Conservation (phyloP, 257 asterid species). For the Solanum phureja region DNA sequence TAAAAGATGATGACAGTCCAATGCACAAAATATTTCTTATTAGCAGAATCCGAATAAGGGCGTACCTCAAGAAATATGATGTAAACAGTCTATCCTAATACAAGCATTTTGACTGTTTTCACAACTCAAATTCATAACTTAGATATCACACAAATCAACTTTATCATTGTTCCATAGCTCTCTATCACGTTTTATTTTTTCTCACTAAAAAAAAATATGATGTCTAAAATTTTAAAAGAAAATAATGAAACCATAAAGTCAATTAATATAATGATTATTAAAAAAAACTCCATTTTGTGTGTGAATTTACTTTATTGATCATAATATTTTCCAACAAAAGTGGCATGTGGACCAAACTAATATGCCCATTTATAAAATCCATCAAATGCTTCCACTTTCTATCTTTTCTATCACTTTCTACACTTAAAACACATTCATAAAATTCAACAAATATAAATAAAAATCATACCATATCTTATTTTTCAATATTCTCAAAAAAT, state of each 20-base stretch:
- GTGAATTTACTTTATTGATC: not conserved
- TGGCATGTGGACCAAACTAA: not conserved
- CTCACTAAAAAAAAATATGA: not conserved
- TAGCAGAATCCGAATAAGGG: not conserved
- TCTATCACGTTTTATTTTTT: not conserved
- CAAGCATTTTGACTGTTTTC: not conserved
- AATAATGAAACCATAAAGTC: not conserved
- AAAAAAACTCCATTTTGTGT: not conserved
- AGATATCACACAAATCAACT: not conserved
- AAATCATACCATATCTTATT: not conserved
- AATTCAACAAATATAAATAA: not conserved
- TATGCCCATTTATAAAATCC: not conserved
- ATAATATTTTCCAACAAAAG: not conserved
- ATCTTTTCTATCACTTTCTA: not conserved
- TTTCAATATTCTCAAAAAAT: not conserved
- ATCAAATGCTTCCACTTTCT: not conserved
- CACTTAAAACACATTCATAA: not conserved
- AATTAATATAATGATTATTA: not conserved
- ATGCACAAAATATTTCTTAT: not conserved
- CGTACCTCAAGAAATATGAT: not conserved
- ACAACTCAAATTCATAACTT: not conserved
- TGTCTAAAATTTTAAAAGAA: not conserved
- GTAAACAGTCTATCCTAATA: too few relatives aligned
- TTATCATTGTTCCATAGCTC: not conserved
- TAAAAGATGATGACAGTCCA: too few relatives aligned